These are phyloP conservation scores for Colletotrichum lindemuthianum DNA, from an alignment of 2,329 filamentous ascomycete species.

Conservation along the genomic window DNA sequence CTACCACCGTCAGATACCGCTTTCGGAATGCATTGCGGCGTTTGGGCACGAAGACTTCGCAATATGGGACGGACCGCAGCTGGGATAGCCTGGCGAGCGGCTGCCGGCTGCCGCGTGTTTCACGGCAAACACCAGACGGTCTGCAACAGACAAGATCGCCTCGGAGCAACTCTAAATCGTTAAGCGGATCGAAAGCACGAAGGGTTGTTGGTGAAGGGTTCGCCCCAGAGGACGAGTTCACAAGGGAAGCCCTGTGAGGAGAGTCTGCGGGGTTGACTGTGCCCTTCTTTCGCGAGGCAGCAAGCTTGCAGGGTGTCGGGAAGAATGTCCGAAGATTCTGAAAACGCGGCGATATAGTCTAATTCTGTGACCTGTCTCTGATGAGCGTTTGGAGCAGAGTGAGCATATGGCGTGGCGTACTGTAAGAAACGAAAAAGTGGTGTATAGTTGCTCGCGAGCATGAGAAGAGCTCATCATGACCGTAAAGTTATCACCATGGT, in stretches of 20 bases:
- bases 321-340: no score
- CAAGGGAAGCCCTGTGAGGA: background rate
- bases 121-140: constrained; percentile 22
- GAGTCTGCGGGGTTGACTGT: no score
- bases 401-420: no score
- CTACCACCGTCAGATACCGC: background rate
- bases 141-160: constrained; percentile 4
- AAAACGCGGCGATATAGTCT: no score
- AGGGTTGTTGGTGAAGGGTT: background rate
- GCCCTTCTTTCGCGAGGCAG: no score
- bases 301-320: no score
- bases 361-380: no score
- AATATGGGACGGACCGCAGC: background rate
- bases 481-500: background rate
- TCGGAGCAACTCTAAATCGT: constrained; percentile 1
- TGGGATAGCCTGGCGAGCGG: background rate
- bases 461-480: no score
- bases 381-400: no score
- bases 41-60: background rate
- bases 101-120: constrained; percentile 3
- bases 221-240: background rate
- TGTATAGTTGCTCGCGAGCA: no score
- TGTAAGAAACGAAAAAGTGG: no score
- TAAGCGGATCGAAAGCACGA: background rate
- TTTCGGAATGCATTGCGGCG: constrained; percentile 15